A percentile compares a stretch with the other conserved stretches of the same genome.
phyloP scores from a whole-genome alignment of 257 asterid species.

The Lycium barbarum region DNA sequence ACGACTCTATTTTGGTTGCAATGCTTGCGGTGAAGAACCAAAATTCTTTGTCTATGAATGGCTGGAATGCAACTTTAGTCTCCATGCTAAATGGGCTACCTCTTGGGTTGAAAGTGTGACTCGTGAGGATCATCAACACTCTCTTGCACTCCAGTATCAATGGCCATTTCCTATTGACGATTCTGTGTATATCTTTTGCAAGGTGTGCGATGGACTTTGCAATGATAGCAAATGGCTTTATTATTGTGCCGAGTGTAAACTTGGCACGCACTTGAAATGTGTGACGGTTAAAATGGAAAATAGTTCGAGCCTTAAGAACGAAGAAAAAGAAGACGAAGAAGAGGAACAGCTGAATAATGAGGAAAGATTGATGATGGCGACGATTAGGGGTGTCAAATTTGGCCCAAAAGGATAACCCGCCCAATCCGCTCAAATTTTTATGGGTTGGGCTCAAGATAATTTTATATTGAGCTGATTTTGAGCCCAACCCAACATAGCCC shows the following conservation, averaged over 20 bases:
- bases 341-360: background rate
- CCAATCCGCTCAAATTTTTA: too few species aligned
- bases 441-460: too few species aligned
- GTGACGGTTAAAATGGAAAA: background rate
- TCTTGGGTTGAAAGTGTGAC: background rate
- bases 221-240: background rate
- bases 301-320: background rate
- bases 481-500: too few species aligned
- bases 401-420: too few species aligned
- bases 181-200: background rate
- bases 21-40: conserved; percentile 32
- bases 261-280: background rate
- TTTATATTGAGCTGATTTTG: too few species aligned
- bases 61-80: conserved; percentile 32
- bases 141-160: background rate
- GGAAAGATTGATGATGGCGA: background rate
- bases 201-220: background rate
- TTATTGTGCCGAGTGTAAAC: conserved; percentile 4
- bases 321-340: background rate
- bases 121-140: conserved; percentile 28
- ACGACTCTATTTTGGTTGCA: conserved; percentile 4
- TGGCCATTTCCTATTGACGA: conserved; percentile 1
- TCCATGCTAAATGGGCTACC: conserved; percentile 32
- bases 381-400: too few species aligned
- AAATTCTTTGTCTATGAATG: conserved; percentile 35